Percentiles rank a stretch among this genome's conserved stretches.
phyloP scores from a whole-genome alignment of 805 yeast species.

The Barnettozyma californica region DNA sequence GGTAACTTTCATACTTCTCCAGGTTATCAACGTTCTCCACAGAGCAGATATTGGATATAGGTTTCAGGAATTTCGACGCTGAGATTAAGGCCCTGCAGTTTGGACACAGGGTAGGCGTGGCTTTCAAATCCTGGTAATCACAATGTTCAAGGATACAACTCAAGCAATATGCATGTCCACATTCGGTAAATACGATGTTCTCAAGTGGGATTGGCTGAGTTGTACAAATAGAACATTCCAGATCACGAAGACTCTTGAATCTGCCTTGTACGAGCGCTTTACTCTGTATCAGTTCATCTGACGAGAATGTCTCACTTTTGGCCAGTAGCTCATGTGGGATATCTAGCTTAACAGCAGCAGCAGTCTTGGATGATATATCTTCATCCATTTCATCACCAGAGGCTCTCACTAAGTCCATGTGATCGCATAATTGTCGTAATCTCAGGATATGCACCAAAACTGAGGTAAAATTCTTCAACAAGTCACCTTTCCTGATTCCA shows the following conservation, averaged over 20 bases:
- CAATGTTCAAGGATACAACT: slow-evolving; percentile 71
- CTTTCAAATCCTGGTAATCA: slow-evolving; percentile 51
- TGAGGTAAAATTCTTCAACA: slow-evolving; percentile 68
- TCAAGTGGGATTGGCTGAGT: slow-evolving; percentile 54
- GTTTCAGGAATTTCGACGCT: slow-evolving; percentile 36
- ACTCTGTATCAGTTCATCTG: slow-evolving; percentile 13
- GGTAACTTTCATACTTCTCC: slow-evolving; percentile 2
- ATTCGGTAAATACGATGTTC: slow-evolving; percentile 56
- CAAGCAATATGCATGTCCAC: slow-evolving; percentile 79
- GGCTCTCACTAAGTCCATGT: slow-evolving; percentile 57
- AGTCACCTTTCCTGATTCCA: slow-evolving; percentile 57
- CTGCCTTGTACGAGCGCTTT: slow-evolving; percentile 26
- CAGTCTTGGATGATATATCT: slow-evolving; percentile 26
- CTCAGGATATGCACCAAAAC: slow-evolving; percentile 80
- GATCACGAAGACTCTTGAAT: slow-evolving; percentile 33
- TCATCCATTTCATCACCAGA: slow-evolving; percentile 50
- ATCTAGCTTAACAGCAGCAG: slow-evolving; percentile 5
- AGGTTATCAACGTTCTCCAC: slow-evolving; percentile 23
- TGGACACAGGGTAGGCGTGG: slow-evolving; percentile 57
- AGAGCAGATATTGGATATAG: slow-evolving; percentile 14
- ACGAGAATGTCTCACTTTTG: slow-evolving; percentile 5
- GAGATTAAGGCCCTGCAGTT: slow-evolving; percentile 62
- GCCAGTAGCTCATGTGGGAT: slow-evolving; percentile 19
- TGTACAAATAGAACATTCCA: slow-evolving; percentile 86
- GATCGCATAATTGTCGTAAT: slow-evolving; percentile 85